These are phyloP conservation scores for Apiospora kogelbergensis DNA, from an alignment of 2,329 filamentous ascomycete genomes.

Conservation along the genomic window DNA sequence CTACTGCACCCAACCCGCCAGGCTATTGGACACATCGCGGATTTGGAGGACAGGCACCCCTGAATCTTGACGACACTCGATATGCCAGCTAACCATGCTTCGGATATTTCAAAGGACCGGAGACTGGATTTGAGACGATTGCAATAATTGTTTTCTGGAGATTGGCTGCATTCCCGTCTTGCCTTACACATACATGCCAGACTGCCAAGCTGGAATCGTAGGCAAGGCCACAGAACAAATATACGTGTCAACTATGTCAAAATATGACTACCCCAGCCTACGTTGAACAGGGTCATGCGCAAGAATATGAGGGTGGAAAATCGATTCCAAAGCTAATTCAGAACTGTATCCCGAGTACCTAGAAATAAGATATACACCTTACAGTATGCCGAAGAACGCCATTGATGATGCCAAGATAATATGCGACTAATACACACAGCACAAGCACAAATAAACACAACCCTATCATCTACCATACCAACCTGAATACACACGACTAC, in stretches of 20 bases:
- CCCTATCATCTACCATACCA: not conserved
- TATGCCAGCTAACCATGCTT: not conserved
- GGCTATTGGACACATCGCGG: not conserved
- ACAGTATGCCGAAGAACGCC: constrained; percentile 13
- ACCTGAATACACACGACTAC: constrained; percentile 32
- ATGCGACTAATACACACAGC: constrained; percentile 3
- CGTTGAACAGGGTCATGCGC: not conserved
- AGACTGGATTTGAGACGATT: not conserved
- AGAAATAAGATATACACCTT: constrained; percentile 11
- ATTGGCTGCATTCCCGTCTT: not conserved
- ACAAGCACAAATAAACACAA: not conserved
- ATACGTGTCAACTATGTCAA: not conserved
- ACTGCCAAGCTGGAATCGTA: not conserved
- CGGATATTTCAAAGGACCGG: not conserved
- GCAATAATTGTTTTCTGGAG: not conserved
- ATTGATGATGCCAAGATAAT: constrained; percentile 12
- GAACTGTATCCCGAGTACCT: not conserved
- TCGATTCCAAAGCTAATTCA: not conserved
- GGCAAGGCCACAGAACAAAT: too few species aligned
- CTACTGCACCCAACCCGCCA: not conserved
- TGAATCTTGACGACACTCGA: not conserved
- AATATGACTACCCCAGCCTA: too few species aligned
- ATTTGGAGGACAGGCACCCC: not conserved
- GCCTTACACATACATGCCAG: too few species aligned
- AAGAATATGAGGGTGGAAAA: not conserved